Conservation (phyloP, 306 rosid genomes). For the Potentilla sterilis region DNA sequence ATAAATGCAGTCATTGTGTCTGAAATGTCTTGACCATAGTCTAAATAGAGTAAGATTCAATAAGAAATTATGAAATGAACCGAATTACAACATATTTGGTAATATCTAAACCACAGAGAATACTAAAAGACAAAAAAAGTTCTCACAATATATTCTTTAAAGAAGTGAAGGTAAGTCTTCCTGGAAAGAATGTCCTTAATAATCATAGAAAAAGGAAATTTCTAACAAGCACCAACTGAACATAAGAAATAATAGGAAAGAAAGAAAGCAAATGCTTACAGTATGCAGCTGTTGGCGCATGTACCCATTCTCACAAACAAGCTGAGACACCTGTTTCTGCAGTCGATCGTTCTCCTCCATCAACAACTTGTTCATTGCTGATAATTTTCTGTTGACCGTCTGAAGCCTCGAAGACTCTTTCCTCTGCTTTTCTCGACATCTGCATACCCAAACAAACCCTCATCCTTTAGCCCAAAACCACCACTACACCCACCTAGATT, state of each 20-base stretch:
- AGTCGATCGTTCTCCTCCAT: conserved; percentile 99
- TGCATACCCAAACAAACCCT: conserved; percentile 28
- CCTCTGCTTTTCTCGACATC: conserved; percentile 98
- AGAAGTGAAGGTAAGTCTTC: neutral
- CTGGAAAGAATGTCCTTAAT: neutral
- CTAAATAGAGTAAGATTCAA: conserved; percentile 4
- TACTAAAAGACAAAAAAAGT: neutral
- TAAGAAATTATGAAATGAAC: neutral
- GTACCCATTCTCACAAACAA: conserved; percentile 87
- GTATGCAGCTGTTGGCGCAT: conserved; percentile 91
- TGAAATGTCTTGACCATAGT: neutral
- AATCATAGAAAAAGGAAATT: neutral
- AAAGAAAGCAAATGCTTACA: conserved; percentile 45
- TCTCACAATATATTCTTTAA: neutral
- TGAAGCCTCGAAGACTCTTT: conserved; percentile 92
- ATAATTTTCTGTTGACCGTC: conserved; percentile 79
- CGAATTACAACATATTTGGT: neutral
- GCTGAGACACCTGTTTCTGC: conserved; percentile 97
- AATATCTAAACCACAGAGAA: neutral
- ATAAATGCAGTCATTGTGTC: neutral
- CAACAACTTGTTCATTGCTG: conserved; percentile 93
- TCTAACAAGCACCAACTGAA: neutral
- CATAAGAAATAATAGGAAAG: neutral
- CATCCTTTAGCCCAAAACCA: conserved; percentile 9
- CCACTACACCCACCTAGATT: neutral